These are phyloP conservation scores for Debaryomyces maramus DNA, from an alignment of 805 yeast genomes.

Conservation along the genomic window DNA sequence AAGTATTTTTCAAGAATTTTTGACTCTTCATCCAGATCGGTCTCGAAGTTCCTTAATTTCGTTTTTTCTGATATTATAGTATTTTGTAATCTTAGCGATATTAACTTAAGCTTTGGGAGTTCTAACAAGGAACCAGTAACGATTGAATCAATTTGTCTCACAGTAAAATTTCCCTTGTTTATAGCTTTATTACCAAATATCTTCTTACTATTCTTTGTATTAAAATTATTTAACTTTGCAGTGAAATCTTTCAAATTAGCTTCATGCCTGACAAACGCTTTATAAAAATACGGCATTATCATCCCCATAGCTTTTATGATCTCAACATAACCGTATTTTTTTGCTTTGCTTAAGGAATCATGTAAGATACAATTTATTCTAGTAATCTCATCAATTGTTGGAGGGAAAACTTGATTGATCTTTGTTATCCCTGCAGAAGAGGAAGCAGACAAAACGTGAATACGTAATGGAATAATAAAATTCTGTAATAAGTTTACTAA, in stretches of 20 bases:
- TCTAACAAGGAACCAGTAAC: constrained; percentile 67
- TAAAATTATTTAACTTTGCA: constrained; percentile 47
- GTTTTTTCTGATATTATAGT: constrained; percentile 45
- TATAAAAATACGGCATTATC: constrained; percentile 86
- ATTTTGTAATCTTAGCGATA: constrained; percentile 60
- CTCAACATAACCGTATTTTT: constrained; percentile 71
- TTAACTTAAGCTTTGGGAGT: constrained; percentile 65
- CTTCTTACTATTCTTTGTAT: constrained; percentile 25
- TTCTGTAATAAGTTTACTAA: constrained; percentile 76
- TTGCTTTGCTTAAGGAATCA: constrained; percentile 69
- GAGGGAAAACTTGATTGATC: constrained; percentile 83
- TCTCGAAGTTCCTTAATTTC: constrained; percentile 18
- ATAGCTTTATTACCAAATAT: constrained; percentile 29
- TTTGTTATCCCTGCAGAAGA: constrained; percentile 58
- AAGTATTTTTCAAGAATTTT: constrained; percentile 42
- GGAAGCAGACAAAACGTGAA: constrained; percentile 59
- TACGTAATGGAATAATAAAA: constrained; percentile 75
- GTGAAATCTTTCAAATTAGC: constrained; percentile 78
- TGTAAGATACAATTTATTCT: constrained; percentile 83
- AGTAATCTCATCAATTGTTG: constrained; percentile 92
- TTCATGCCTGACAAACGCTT: constrained; percentile 91
- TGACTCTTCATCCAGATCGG: constrained; percentile 23
- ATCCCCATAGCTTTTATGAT: constrained; percentile 76
- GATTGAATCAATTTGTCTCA: constrained; percentile 40
- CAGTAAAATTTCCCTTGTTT: constrained; percentile 29